phyloP scores from a whole-genome alignment of 2,329 filamentous ascomycete genomes.

The Trichoderma koningii region DNA sequence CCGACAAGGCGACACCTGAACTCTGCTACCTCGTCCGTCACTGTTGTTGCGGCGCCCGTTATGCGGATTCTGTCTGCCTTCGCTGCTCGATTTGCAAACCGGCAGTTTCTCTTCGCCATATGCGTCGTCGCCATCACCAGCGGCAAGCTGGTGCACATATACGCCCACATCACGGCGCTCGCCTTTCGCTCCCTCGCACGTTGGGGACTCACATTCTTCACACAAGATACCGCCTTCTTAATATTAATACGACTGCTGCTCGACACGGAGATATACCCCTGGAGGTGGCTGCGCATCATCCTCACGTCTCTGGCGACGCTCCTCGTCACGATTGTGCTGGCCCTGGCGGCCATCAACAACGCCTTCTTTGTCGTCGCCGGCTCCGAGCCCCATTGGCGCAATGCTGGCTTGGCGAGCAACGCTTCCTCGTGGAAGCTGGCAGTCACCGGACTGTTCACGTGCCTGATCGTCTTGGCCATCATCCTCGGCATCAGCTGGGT shows the following conservation, averaged over 20 bases:
- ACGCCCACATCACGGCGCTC: conserved; percentile 39
- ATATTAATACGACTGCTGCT: conserved; percentile 39
- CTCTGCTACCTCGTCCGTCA: background rate
- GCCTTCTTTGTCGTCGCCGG: conserved; percentile 36
- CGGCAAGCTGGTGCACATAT: conserved; percentile 40
- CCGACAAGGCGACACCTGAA: conserved; percentile 13
- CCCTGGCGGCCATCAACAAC: conserved; percentile 32
- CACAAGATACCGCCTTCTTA: conserved; percentile 39
- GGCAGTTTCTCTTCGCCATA: conserved; percentile 39
- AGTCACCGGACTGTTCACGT: conserved; percentile 37
- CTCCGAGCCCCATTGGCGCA: conserved; percentile 41
- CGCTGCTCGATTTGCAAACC: conserved; percentile 35
- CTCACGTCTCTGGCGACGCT: conserved; percentile 30
- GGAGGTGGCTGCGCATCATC: conserved; percentile 31
- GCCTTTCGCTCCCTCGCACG: conserved; percentile 36
- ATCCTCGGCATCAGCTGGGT: conserved; percentile 34
- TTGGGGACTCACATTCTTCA: conserved; percentile 42
- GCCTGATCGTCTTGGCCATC: conserved; percentile 29
- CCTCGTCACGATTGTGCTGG: conserved; percentile 32
- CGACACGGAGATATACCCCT: conserved; percentile 31
- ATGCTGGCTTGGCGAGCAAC: conserved; percentile 38
- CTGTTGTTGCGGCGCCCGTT: conserved; percentile 1
- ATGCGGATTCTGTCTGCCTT: conserved; percentile 28
- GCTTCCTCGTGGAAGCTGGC: conserved; percentile 37
- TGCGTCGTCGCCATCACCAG: conserved; percentile 37